These are phyloP conservation scores for Durotheca rogersii DNA, from an alignment of 495 filamentous ascomycete species.

Conservation along the genomic window DNA sequence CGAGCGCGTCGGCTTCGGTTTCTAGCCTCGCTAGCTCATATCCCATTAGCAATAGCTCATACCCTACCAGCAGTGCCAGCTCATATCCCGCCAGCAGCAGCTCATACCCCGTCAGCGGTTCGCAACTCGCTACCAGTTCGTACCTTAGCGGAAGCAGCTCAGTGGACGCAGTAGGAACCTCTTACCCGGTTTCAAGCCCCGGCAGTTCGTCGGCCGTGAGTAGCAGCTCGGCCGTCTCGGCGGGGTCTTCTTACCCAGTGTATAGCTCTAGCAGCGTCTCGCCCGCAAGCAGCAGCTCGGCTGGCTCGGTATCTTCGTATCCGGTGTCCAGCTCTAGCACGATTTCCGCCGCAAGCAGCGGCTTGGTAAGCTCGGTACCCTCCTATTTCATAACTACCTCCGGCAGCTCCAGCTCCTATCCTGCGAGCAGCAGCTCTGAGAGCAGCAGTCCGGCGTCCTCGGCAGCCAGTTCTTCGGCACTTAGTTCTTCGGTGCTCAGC, in stretches of 20 bases:
- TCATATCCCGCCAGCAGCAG: not conserved
- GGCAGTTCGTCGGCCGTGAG: not conserved
- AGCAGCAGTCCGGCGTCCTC: too few species aligned
- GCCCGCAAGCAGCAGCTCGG: not conserved
- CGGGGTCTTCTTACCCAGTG: slow-evolving; percentile 2
- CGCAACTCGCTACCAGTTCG: slow-evolving; percentile 3
- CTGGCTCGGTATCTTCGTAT: not conserved
- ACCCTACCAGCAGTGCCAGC: slow-evolving; percentile 10
- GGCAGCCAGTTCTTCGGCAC: too few species aligned
- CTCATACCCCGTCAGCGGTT: not conserved
- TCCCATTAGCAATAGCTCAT: not conserved
- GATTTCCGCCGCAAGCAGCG: not conserved
- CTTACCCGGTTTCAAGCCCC: not conserved
- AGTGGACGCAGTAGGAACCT: not conserved
- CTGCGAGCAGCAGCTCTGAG: too few species aligned
- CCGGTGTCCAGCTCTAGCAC: slow-evolving; percentile 1
- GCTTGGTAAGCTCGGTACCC: slow-evolving; percentile 6
- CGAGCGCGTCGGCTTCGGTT: not conserved
- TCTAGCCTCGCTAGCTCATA: not conserved
- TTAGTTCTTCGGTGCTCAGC: slow-evolving; percentile 16
- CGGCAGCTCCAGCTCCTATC: too few species aligned
- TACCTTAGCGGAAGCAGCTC: not conserved
- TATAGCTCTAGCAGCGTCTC: slow-evolving; percentile 1
- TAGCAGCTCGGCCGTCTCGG: slow-evolving; percentile 1
- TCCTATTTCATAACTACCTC: too few species aligned